A percentile compares a stretch with the other conserved stretches of the same genome.
Evolutionary conservation across 805 yeast species (phyloP).

Genomic region (Ogataea minuta): DNA sequence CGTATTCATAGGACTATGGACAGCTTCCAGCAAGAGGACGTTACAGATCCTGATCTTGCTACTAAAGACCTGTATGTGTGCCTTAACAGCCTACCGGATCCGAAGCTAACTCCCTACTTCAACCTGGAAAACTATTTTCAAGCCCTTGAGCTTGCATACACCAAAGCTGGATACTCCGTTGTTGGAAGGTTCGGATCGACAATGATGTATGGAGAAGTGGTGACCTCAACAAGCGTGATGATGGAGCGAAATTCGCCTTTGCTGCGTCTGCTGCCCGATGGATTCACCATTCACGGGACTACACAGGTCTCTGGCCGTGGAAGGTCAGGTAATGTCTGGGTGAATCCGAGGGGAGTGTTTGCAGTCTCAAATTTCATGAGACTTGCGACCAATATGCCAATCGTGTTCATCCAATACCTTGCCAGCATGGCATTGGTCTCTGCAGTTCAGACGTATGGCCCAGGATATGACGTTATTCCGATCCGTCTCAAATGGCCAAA

Average conservation of each 20-base stretch:
- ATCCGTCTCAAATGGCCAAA: constrained; percentile 94
- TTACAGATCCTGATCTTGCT: constrained; percentile 55
- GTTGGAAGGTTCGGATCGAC: constrained; percentile 54
- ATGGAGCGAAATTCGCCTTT: constrained; percentile 69
- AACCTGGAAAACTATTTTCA: constrained; percentile 56
- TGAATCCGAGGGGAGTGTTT: constrained; percentile 88
- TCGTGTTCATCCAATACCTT: constrained; percentile 85
- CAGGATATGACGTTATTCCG: constrained; percentile 65
- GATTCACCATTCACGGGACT: constrained; percentile 68
- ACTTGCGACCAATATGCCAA: constrained; percentile 52
- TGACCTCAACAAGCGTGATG: constrained; percentile 81
- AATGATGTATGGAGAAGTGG: constrained; percentile 79
- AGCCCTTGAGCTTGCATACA: constrained; percentile 37
- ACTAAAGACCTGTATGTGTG: constrained; percentile 55
- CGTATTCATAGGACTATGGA: constrained; percentile 43
- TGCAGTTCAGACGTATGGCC: constrained; percentile 59
- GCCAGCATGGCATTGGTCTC: constrained; percentile 80
- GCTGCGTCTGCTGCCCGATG: constrained; percentile 62
- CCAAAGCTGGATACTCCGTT: constrained; percentile 24
- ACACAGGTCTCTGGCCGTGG: constrained; percentile 91
- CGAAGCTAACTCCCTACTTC: constrained; percentile 68
- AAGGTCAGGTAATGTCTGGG: constrained; percentile 93
- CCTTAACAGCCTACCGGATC: constrained; percentile 42
- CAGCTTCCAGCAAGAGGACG: constrained; percentile 32
- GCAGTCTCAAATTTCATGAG: constrained; percentile 74